These are phyloP conservation scores for Pistacia integerrima DNA, from an alignment of 345 rosid genomes.

Conservation along the genomic window DNA sequence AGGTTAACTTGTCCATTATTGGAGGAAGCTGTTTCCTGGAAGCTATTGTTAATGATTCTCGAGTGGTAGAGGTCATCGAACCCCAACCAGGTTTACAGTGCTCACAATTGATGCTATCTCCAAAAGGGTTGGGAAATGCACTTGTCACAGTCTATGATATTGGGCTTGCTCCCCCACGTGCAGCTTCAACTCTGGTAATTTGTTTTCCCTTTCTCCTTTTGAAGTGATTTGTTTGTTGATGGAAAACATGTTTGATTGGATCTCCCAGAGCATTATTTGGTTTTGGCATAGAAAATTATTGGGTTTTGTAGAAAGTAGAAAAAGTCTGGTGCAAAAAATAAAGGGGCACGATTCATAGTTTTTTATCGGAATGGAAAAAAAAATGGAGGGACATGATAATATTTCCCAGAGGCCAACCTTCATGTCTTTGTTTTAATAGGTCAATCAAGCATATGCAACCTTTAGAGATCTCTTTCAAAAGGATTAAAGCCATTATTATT, in stretches of 20 bases:
- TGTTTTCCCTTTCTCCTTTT: constrained; percentile 11
- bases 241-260: neutral
- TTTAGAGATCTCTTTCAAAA: neutral
- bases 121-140: constrained; percentile 85
- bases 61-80: constrained; percentile 72
- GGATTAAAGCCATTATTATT: constrained; percentile 1
- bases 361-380: no score
- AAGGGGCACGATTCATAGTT: no score
- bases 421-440: neutral
- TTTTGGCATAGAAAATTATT: no score
- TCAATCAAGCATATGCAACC: neutral
- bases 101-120: constrained; percentile 66
- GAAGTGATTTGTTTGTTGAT: neutral
- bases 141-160: constrained; percentile 71
- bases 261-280: no score
- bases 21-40: constrained; percentile 96
- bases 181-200: constrained; percentile 77
- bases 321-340: no score
- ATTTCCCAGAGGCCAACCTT: neutral
- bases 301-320: no score
- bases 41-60: constrained; percentile 77
- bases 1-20: constrained; percentile 81
- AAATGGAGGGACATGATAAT: constrained; percentile 3
- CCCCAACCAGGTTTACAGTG: constrained; percentile 76
- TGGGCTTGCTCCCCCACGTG: constrained; percentile 73